Base-by-base conservation (phyloP, 768 basidiomycete species). In the Infundibulicybe gibba region DNA sequence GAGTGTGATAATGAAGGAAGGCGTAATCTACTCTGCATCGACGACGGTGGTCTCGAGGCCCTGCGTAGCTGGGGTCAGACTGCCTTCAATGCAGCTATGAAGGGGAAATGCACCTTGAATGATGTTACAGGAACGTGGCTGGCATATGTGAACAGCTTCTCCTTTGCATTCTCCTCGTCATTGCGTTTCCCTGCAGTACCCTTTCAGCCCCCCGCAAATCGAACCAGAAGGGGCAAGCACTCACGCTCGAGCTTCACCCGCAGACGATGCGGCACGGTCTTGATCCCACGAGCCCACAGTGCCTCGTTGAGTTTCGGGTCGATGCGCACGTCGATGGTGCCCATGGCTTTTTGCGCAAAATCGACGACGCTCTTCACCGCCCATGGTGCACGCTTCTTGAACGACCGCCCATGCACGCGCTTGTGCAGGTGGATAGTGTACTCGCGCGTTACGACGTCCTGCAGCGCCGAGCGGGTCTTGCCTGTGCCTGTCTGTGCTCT, bases 361-460 rank as follows among this genome's bases (percentile, higher is more conserved):
- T 80, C 79, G 60, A 91, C 74, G 56, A 98, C 85, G 54, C 91
- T 89, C 76, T 98, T 98, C 71, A 98, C 81, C 57, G 94, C 97
- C 76, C 84, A 87, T 17, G 97, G 97, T 14, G 97, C 93, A 58
- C 94, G 87, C 81, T 95, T 95, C 77, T 97, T 97, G 81, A 97
- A 97, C 37, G 89, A 87, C 50, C 87, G 81, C 57, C 87, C 90
- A 70, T 93, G 90, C 37, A 94, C 91, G 56, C 72, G 85, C 71
- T 95, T 97, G 85, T 97, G 93, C 34, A 97, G 75, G 73, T 97
- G 92, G 77, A 97, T 88, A 62, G 95, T 97, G 86, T 97, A 97
- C 69, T 99, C 95, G 62, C 94, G 87, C 55, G 94, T 90, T 55
- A 97, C 95, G 73, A 97, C 95, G 69, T 98, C 95, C 72, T 90